phyloP scores from a whole-genome alignment of 2,329 filamentous ascomycete species.

The Phoma sp. region DNA sequence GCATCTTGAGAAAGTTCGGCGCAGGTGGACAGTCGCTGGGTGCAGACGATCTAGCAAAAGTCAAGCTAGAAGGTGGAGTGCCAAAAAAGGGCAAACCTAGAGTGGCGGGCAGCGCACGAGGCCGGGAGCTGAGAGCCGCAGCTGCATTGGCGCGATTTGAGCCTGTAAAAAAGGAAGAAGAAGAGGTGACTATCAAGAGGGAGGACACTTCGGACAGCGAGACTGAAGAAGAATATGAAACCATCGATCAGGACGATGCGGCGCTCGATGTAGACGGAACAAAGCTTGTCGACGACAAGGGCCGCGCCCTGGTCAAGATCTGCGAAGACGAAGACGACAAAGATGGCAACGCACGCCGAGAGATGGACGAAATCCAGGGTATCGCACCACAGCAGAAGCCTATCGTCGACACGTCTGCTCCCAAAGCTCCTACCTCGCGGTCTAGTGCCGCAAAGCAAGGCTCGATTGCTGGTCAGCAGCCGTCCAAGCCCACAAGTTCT shows the following conservation, averaged over 20 bases:
- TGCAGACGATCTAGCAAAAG: conserved; percentile 69
- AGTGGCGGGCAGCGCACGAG: conserved; percentile 76
- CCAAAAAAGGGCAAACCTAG: conserved; percentile 69
- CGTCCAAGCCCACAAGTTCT: neutral
- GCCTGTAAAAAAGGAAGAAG: conserved; percentile 50
- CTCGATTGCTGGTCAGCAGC: neutral
- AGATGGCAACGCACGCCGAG: conserved; percentile 53
- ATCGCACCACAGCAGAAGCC: conserved; percentile 36
- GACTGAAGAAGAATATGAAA: conserved; percentile 45
- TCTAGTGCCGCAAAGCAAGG: neutral
- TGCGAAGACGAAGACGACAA: conserved; percentile 71
- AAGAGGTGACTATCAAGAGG: conserved; percentile 46
- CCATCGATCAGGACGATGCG: conserved; percentile 53
- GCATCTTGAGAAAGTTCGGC: conserved; percentile 79
- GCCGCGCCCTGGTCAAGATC: conserved; percentile 71
- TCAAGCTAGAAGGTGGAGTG: conserved; percentile 71
- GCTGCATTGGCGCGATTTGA: conserved; percentile 78
- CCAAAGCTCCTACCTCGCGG: neutral
- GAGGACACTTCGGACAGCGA: conserved; percentile 45
- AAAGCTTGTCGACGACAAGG: conserved; percentile 69
- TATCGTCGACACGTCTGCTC: neutral
- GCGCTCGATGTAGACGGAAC: conserved; percentile 70
- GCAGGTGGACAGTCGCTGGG: conserved; percentile 72
- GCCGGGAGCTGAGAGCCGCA: conserved; percentile 76
- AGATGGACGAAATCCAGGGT: conserved; percentile 71